Base-by-base conservation (phyloP, 352 stramenopile species). In the Phytophthora constricta region DNA sequence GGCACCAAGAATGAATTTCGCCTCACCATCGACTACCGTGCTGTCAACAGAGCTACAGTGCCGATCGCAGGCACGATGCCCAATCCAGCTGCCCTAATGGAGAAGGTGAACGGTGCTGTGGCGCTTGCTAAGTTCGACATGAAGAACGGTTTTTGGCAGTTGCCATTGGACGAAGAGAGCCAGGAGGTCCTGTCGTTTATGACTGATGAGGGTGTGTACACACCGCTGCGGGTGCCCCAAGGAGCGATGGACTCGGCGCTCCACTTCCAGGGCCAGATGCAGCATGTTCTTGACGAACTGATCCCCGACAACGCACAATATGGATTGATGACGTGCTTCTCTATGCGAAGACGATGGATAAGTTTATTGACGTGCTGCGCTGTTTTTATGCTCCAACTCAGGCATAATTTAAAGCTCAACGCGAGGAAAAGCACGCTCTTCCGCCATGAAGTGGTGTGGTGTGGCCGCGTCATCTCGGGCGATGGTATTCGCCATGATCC, bases 261-360 rank as follows among this genome's bases (percentile, higher is more conserved):
- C 0, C 33, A 59, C 19, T 67, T 75, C 25, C 41, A 71, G 14
- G 11, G 17, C 2, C 50, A 53, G 42, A 68, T 62, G 28, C 55
- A 77, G 22, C 19, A 19, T 8, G 50, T 66, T 0, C 42, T 70
- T 5, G 43, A 4, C 2, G 14, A 46, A 3, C 23, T 74, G 26
- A 42, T 77, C 16, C 43, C 56, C 7, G 39, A 64, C 19, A 54
- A 70, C n/a, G 37, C 27, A 11, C 20, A 68, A 41, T 68, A 13
- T 73, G 63, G 56, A 66, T 77, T 34, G 69, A 71, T 52, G 64
- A 77, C 23, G 51, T 71, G 16, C 33, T 75, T 17, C 2, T 78
- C 5, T 78, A 58, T 17, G 48, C 49, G 5, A 49, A 68, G 33
- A 57, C 43, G 20, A 17, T 28, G 17, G 47, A 57, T 3, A 43